Percentiles rank a stretch among this genome's conserved stretches.
phyloP scores from a whole-genome alignment of 2,329 filamentous ascomycete genomes.

The Elsinoe necatrix region DNA sequence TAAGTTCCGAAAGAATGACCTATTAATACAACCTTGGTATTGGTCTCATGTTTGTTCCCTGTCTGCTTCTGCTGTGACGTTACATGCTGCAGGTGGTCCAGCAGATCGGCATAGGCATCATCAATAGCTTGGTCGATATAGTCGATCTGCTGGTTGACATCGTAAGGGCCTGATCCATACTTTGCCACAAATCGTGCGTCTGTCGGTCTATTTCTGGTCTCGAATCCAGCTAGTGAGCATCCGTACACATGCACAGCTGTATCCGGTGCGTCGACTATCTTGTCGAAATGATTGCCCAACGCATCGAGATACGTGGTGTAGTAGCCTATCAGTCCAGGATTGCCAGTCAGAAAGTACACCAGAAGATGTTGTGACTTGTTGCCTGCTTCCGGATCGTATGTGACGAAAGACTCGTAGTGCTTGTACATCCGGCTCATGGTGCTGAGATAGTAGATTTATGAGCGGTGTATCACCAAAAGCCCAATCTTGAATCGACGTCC shows the following conservation, averaged over 20 bases:
- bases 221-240: constrained; percentile 36
- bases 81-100: constrained; percentile 19
- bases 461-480: too few relatives aligned
- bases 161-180: constrained; percentile 26
- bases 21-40: constrained; percentile 25
- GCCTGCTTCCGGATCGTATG: not conserved
- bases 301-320: constrained; percentile 59
- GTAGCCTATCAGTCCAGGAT: constrained; percentile 67
- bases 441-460: too few relatives aligned
- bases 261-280: constrained; percentile 14
- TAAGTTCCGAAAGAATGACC: constrained; percentile 43
- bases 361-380: constrained; percentile 34
- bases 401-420: not conserved
- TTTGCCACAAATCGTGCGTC: not conserved
- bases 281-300: constrained; percentile 39
- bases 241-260: constrained; percentile 33
- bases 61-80: too few relatives aligned
- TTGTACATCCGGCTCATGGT: not conserved
- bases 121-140: constrained; percentile 39
- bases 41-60: too few relatives aligned
- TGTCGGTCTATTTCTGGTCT: not conserved
- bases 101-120: constrained; percentile 24
- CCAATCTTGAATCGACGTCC: too few relatives aligned
- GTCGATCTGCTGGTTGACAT: constrained; percentile 44
- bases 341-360: constrained; percentile 67